These are phyloP conservation scores for Coemansia sp. DNA, from an alignment of 192 early-diverging fungal species.

Conservation along the genomic window DNA sequence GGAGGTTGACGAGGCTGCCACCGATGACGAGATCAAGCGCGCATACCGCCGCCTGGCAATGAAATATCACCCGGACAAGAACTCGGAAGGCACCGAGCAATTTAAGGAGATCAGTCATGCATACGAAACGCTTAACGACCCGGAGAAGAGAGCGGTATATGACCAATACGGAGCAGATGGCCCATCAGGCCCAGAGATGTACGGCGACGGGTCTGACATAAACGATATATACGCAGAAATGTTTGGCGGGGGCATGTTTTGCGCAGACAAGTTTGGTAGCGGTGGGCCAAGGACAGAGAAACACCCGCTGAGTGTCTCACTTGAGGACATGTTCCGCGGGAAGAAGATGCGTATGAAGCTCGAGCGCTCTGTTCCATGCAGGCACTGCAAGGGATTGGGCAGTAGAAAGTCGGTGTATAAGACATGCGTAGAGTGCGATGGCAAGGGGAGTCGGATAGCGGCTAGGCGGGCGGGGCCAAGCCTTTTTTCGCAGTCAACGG, in stretches of 20 bases:
- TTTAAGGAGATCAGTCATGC: constrained; percentile 86
- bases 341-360: constrained; percentile 66
- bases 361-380: constrained; percentile 43
- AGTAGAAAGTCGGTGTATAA: constrained; percentile 33
- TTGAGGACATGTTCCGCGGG: constrained; percentile 75
- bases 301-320: constrained; percentile 59
- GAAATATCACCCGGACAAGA: constrained; percentile 64
- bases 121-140: constrained; percentile 75
- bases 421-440: constrained; percentile 48
- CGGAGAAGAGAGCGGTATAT: constrained; percentile 65
- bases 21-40: constrained; percentile 51
- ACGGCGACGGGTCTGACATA: constrained; percentile 25
- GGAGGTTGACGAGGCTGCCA: constrained; percentile 43
- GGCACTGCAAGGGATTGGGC: constrained; percentile 46
- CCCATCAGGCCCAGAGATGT: constrained; percentile 48
- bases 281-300: constrained; percentile 20
- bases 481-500: constrained; percentile 69
- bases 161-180: constrained; percentile 66
- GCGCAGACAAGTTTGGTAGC: not conserved
- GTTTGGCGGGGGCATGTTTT: constrained; percentile 27
- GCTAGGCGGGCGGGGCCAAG: constrained; percentile 41
- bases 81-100: constrained; percentile 69
- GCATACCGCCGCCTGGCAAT: constrained; percentile 64
- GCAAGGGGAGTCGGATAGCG: constrained; percentile 25
- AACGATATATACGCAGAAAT: constrained; percentile 21